Base-by-base conservation (phyloP, 2,329 filamentous ascomycete genomes). In the Ophiosphaerella korrae region DNA sequence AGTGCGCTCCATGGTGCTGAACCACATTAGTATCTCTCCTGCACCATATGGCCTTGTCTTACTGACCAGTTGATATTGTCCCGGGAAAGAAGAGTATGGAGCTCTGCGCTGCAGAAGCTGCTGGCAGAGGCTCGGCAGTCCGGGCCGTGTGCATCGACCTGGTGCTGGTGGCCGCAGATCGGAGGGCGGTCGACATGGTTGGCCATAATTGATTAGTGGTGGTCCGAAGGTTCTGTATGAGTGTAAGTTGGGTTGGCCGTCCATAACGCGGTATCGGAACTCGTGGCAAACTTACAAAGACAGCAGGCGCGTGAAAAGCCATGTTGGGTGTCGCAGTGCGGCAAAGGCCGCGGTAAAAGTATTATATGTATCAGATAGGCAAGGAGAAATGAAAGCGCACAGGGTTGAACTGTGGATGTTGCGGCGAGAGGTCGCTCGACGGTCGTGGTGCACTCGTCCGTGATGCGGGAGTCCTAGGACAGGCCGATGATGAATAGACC, bases 271-370 rank as follows among this genome's bases (percentile, higher is more conserved):
- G 50, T 54, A 47, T 58, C 47, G 58, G 55, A 41, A 40, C 47
- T 45, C 58, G 68, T 70, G 65, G 68, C 68, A 58, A 55, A 66
- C 78, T 62, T 68, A 82, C 80, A 62, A 78, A 77, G 55, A 78
- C 66, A 55, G 73, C 74, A 57, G 79, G 74, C 61, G 76, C 72
- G 68, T 80, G 78, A 63, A 81, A 80, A 67, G 80, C 79, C 81
- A 82, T 82, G 65, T 53, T 76, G 62, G 54, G 33, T 26, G 46
- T 35, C 50, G 18, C 36, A 44, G 32, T 50, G 70, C 70, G 70
- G 70, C 68, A 59, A 54, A 50, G 48, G 68, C 70, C 70, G 70
- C 70, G 11, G 45, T 39, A 42, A 51, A 24, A 36, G 42, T 35
- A 48, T 50, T 37, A 44, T 38, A 46, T 53, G 39, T 52, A 57